A percentile compares a stretch with the other conserved stretches of the same genome.
Evolutionary conservation across 148 eudicot species (phyloP).

Genomic region (Rhododendron williamsianum): DNA sequence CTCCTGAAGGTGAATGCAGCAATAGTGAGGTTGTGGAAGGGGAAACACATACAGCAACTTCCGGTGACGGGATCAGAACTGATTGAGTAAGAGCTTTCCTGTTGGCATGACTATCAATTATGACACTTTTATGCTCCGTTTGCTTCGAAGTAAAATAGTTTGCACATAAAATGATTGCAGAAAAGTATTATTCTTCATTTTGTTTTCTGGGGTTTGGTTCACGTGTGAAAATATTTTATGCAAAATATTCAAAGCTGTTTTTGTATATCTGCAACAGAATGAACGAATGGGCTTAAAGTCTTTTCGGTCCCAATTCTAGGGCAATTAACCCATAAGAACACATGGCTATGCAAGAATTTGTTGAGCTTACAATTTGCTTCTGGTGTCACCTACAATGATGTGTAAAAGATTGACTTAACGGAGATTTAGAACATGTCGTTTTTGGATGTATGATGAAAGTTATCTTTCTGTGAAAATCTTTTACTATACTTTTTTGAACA

Average conservation of each 20-base stretch:
- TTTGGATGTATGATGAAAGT: background rate
- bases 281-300: background rate
- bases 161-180: background rate
- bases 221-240: background rate
- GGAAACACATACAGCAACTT: slow-evolving; percentile 27
- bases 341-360: background rate
- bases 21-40: slow-evolving; percentile 31
- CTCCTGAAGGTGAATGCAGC: slow-evolving; percentile 32
- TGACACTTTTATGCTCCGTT: background rate
- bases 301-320: background rate
- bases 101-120: background rate
- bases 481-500: background rate
- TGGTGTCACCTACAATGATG: background rate
- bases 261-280: background rate
- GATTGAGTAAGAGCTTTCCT: slow-evolving; percentile 34
- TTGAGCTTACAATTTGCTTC: background rate
- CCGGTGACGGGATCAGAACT: slow-evolving; percentile 22
- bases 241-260: background rate
- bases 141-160: background rate
- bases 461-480: background rate
- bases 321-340: background rate
- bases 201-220: background rate
- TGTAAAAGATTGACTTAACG: background rate
- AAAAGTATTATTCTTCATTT: background rate
- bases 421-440: background rate